Percentiles rank a stretch among this genome's conserved stretches.
phyloP scores from a whole-genome alignment of 768 basidiomycete genomes.

The Tulasnella sp. region DNA sequence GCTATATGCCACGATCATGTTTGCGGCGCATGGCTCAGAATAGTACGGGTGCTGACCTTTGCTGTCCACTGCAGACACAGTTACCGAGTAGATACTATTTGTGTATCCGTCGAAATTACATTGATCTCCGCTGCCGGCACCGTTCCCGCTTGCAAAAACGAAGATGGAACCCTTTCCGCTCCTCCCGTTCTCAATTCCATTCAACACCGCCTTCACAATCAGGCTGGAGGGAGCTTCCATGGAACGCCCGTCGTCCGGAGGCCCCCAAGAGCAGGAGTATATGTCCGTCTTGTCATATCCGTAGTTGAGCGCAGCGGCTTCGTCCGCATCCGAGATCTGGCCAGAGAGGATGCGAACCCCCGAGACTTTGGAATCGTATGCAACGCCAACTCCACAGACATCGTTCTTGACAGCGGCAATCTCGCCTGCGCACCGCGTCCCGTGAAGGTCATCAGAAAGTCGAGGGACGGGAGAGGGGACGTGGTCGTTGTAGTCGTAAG shows the following conservation, averaged over 20 bases:
- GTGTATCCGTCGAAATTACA: constrained; percentile 99
- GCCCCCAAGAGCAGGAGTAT: constrained; percentile 97
- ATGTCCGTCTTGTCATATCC: constrained; percentile 85
- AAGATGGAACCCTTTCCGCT: constrained; percentile 84
- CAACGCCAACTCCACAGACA: constrained; percentile 89
- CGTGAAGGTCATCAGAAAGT: constrained; percentile 87
- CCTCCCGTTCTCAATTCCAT: constrained; percentile 85
- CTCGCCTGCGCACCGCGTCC: constrained; percentile 96
- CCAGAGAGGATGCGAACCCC: constrained; percentile 93
- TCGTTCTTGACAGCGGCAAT: constrained; percentile 87
- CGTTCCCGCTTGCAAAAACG: constrained; percentile 97
- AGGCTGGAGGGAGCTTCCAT: constrained; percentile 93
- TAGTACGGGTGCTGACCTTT: constrained; percentile 93
- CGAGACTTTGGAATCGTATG: constrained; percentile 82
- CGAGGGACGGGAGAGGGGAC: constrained; percentile 74
- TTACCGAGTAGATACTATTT: constrained; percentile 92
- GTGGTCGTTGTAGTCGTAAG: constrained; percentile 96
- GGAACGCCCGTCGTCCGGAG: constrained; percentile 83
- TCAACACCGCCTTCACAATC: constrained; percentile 87
- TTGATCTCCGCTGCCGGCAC: constrained; percentile 81
- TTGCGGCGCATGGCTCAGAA: constrained; percentile 95
- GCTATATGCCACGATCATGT: constrained; percentile 91
- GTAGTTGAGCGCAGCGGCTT: constrained; percentile 89
- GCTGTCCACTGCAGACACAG: constrained; percentile 89
- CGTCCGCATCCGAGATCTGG: constrained; percentile 89